Conservation (phyloP, 2,329 filamentous ascomycete genomes). For the Lanzia echinophila region DNA sequence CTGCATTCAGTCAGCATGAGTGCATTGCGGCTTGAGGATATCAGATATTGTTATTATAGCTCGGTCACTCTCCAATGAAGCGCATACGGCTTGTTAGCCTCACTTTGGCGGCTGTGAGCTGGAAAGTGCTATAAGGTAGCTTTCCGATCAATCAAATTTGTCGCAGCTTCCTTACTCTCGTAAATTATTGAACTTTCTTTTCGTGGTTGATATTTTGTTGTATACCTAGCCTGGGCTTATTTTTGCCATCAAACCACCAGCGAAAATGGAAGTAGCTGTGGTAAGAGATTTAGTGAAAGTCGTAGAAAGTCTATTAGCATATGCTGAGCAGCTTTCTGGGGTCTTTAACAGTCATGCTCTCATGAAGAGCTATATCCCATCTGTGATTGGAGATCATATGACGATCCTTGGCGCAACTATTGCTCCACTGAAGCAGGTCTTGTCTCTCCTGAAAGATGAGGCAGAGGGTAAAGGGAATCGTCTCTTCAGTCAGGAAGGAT, state of each 20-base stretch:
- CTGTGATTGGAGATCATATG: slow-evolving; percentile 14
- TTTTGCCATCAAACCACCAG: neutral
- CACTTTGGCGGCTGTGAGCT: neutral
- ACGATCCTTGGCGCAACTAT: slow-evolving; percentile 18
- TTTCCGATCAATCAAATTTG: too few relatives aligned
- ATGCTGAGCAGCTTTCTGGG: slow-evolving; percentile 15
- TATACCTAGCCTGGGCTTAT: neutral
- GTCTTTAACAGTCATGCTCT: slow-evolving; percentile 19
- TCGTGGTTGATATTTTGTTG: neutral
- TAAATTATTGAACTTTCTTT: neutral
- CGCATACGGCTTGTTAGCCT: slow-evolving; percentile 1
- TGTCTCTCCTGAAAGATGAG: slow-evolving; percentile 13
- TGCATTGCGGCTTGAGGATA: neutral
- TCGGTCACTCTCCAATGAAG: neutral
- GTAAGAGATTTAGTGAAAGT: neutral
- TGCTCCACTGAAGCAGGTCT: slow-evolving; percentile 18
- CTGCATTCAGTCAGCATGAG: neutral
- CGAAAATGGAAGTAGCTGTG: slow-evolving; percentile 13
- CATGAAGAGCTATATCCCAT: neutral
- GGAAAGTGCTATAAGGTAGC: neutral
- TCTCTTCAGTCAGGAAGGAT: slow-evolving; percentile 19
- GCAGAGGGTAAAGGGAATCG: slow-evolving; percentile 3
- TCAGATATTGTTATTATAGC: neutral
- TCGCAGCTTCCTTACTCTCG: too few relatives aligned
- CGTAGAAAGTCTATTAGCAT: slow-evolving; percentile 12